These are phyloP conservation scores for Dryadomyces quercus-mongolicae DNA, from an alignment of 2,329 filamentous ascomycete species.

Conservation along the genomic window DNA sequence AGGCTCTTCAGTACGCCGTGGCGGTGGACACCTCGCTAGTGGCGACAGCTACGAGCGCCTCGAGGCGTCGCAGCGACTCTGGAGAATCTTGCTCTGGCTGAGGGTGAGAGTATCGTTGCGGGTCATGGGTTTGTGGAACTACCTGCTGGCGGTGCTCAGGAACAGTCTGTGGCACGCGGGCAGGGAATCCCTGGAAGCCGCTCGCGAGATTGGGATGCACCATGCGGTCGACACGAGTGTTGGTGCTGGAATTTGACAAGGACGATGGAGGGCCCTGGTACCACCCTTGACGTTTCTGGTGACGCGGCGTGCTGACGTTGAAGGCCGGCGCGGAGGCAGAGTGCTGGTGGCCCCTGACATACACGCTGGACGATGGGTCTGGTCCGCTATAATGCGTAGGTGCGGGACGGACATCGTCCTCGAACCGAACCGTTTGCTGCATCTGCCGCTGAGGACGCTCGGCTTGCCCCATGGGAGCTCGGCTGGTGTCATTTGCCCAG, in stretches of 20 bases:
- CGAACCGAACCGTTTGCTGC: slow-evolving; percentile 38
- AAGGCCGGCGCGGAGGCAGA: slow-evolving; percentile 47
- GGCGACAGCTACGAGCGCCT: slow-evolving; percentile 13
- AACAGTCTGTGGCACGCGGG: slow-evolving; percentile 10
- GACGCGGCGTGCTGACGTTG: slow-evolving; percentile 36
- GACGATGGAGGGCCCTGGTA: slow-evolving; percentile 43
- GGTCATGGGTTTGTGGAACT: neutral
- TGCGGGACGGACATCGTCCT: slow-evolving; percentile 29
- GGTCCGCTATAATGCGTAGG: neutral
- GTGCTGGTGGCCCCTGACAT: slow-evolving; percentile 34
- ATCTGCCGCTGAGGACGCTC: slow-evolving; percentile 27
- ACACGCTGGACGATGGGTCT: slow-evolving; percentile 11
- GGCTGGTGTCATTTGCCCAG: slow-evolving; percentile 46
- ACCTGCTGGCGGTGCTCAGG: slow-evolving; percentile 4
- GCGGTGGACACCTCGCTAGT: slow-evolving; percentile 9
- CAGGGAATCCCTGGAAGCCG: slow-evolving; percentile 12
- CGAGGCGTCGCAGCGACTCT: slow-evolving; percentile 8
- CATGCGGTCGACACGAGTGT: slow-evolving; percentile 39
- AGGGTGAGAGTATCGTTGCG: slow-evolving; percentile 1
- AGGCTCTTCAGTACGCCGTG: slow-evolving; percentile 10
- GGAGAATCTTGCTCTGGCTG: neutral
- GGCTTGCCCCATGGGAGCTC: slow-evolving; percentile 41
- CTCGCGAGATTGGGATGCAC: slow-evolving; percentile 37
- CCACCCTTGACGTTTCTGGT: slow-evolving; percentile 58
- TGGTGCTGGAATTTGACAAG: slow-evolving; percentile 8